A percentile compares a stretch with the other conserved stretches of the same genome.
phyloP scores from a whole-genome alignment of 2,329 filamentous ascomycete species.

The Hymenoscyphus linearis region DNA sequence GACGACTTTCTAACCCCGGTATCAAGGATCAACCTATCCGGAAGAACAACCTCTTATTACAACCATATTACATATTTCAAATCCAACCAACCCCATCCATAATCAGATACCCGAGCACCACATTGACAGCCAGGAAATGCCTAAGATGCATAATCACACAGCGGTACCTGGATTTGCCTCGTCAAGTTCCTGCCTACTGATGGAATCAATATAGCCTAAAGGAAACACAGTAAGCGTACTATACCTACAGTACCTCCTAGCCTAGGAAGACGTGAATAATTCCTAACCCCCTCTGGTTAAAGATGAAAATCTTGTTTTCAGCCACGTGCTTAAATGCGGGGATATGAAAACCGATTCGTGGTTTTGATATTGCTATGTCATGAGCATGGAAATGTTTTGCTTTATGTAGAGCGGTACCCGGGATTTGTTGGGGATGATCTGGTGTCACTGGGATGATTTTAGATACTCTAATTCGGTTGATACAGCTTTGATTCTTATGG shows the following conservation, averaged over 20 bases:
- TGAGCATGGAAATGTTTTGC: neutral
- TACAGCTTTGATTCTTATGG: no score
- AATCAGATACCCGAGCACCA: neutral
- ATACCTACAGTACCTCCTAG: no score
- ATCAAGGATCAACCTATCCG: neutral
- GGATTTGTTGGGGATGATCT: neutral
- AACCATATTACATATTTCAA: constrained; percentile 1
- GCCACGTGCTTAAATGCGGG: neutral
- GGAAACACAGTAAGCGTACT: neutral
- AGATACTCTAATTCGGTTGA: no score
- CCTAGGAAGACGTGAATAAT: neutral
- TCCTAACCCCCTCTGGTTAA: constrained; percentile 1
- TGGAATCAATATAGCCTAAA: constrained; percentile 2
- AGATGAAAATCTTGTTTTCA: neutral
- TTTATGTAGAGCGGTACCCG: neutral
- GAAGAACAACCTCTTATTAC: neutral
- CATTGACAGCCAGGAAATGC: neutral
- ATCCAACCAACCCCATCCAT: neutral
- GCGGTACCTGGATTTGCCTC: neutral
- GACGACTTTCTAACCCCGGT: neutral
- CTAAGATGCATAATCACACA: neutral
- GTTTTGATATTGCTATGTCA: neutral
- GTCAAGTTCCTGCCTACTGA: neutral
- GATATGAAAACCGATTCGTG: neutral
- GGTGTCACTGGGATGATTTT: no score